Percentiles rank a stretch among this genome's conserved stretches.
These are phyloP conservation scores for Castanea mollissima DNA, from an alignment of 306 rosid genomes.

Conservation along the genomic window DNA sequence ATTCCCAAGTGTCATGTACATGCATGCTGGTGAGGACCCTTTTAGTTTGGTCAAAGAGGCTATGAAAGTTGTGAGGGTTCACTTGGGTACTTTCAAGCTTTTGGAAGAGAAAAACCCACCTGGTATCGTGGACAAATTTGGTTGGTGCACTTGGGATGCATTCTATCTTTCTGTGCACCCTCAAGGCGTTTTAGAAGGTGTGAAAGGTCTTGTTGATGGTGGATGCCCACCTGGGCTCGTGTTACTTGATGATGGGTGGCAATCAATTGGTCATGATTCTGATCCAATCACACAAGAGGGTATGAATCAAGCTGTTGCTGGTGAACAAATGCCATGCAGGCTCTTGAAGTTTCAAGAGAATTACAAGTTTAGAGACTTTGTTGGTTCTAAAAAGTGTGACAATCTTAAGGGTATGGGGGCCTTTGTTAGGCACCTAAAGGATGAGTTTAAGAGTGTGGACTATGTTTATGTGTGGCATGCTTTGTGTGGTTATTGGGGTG, in stretches of 20 bases:
- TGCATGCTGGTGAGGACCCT: conserved; percentile 69
- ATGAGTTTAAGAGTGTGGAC: conserved; percentile 58
- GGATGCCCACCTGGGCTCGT: conserved; percentile 93
- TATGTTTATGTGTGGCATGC: conserved; percentile 95
- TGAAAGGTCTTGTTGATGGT: conserved; percentile 52
- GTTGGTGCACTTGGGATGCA: conserved; percentile 99
- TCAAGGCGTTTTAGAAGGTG: conserved; percentile 66
- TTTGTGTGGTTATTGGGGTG: conserved; percentile 96
- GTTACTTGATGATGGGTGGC: conserved; percentile 91
- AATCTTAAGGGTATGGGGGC: conserved; percentile 54
- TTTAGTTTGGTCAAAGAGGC: conserved; percentile 69
- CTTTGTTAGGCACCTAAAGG: conserved; percentile 65
- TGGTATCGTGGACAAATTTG: conserved; percentile 75
- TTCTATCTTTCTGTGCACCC: conserved; percentile 88
- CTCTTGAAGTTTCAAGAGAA: conserved; percentile 67
- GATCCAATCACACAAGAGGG: conserved; percentile 69
- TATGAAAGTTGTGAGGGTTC: conserved; percentile 42
- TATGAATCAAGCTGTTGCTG: conserved; percentile 63
- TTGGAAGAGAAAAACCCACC: conserved; percentile 76
- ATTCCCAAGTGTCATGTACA: conserved; percentile 46
- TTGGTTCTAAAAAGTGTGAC: conserved; percentile 7
- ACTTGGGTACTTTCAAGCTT: conserved; percentile 64
- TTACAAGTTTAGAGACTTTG: conserved; percentile 63
- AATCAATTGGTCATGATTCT: conserved; percentile 62
- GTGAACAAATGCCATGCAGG: conserved; percentile 96